Percentiles rank a stretch among this genome's conserved stretches.
phyloP scores from a whole-genome alignment of 2,329 filamentous ascomycete genomes.

The Aureobasidium leucospermi region DNA sequence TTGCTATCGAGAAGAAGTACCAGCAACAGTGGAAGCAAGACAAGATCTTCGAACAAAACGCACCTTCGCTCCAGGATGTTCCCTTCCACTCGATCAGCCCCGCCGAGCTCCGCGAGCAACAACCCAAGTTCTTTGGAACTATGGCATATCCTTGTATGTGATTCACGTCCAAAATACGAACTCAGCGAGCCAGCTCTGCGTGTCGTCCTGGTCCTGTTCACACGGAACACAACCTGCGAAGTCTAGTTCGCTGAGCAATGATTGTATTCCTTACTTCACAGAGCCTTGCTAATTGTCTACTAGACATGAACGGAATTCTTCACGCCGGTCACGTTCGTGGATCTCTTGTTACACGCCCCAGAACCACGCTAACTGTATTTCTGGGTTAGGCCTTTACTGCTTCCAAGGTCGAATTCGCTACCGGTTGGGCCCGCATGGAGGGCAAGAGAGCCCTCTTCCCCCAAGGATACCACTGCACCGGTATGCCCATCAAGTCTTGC shows the following conservation, averaged over 20 bases:
- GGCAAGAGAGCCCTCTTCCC: slow-evolving; percentile 84
- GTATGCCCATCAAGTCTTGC: slow-evolving; percentile 96
- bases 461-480: slow-evolving; percentile 91
- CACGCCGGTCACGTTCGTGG: no score
- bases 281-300: no score
- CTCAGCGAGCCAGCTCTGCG: no score
- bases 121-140: slow-evolving; percentile 86
- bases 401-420: slow-evolving; percentile 86
- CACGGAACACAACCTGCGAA: no score
- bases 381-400: slow-evolving; percentile 81
- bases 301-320: no score
- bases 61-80: slow-evolving; percentile 70
- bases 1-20: slow-evolving; percentile 84
- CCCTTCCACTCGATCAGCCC: slow-evolving; percentile 67
- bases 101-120: slow-evolving; percentile 66
- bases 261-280: no score
- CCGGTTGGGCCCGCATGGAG: slow-evolving; percentile 81
- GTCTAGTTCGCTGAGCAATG: no score
- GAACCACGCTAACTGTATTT: neutral
- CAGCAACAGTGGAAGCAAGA: slow-evolving; percentile 75
- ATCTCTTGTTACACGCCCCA: no score
- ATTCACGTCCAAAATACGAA: no score
- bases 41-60: slow-evolving; percentile 76
- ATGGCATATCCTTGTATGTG: slow-evolving; percentile 71
- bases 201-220: no score